A percentile compares a stretch with the other conserved stretches of the same genome.
phyloP scores from a whole-genome alignment of 2,329 filamentous ascomycete species.

The Calonectria pauciramosa region DNA sequence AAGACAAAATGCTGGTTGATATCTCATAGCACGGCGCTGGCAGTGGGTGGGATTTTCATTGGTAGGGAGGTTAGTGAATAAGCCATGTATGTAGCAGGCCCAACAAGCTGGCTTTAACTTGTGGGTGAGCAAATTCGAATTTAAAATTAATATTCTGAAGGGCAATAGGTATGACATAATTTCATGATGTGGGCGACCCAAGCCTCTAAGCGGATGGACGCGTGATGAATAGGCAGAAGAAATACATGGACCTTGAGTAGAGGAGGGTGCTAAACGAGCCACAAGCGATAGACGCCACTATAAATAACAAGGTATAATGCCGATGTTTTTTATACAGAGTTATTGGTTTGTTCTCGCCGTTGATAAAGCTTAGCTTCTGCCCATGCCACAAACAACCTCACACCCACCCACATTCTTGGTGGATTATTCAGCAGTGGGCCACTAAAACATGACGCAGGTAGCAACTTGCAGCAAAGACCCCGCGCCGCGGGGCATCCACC shows the following conservation, averaged over 20 bases:
- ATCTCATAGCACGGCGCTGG: slow-evolving; percentile 10
- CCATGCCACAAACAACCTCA: background rate
- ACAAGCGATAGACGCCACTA: background rate
- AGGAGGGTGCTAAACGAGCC: background rate
- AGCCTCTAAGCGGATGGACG: background rate
- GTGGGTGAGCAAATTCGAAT: slow-evolving; percentile 15
- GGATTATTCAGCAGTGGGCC: slow-evolving; percentile 10
- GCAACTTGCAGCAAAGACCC: slow-evolving; percentile 40
- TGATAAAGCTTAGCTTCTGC: background rate
- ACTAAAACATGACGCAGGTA: slow-evolving; percentile 10
- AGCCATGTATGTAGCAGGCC: slow-evolving; percentile 16
- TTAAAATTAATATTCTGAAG: slow-evolving; percentile 27
- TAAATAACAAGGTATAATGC: background rate
- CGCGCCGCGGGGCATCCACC: slow-evolving; percentile 46
- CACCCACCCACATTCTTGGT: background rate
- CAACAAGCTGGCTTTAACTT: slow-evolving; percentile 20
- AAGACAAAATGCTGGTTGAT: background rate
- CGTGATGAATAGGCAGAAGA: background rate
- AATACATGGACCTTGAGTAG: too few species aligned
- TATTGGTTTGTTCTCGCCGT: background rate
- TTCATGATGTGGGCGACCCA: background rate
- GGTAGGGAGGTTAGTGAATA: slow-evolving; percentile 4
- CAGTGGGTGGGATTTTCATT: background rate
- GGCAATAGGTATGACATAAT: background rate
- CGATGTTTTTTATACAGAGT: background rate